These are phyloP conservation scores for Bipolaris gigantea DNA, from an alignment of 2,329 filamentous ascomycete species.

Conservation along the genomic window DNA sequence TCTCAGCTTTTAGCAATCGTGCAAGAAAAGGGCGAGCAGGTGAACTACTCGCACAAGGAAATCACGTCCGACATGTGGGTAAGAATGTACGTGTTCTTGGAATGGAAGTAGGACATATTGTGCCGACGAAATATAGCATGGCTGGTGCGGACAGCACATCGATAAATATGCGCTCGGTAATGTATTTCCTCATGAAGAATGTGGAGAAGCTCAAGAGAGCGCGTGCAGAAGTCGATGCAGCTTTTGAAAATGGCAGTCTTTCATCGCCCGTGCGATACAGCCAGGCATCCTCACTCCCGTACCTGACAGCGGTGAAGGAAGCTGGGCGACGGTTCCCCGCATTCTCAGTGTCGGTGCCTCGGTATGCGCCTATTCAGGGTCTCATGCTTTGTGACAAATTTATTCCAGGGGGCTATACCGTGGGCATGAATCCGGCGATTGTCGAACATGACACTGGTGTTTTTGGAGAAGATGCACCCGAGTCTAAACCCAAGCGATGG, in stretches of 20 bases:
- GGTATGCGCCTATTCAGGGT: constrained; percentile 67
- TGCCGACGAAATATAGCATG: constrained; percentile 21
- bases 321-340: constrained; percentile 74
- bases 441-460: constrained; percentile 12
- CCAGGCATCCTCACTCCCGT: constrained; percentile 67
- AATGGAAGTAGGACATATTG: neutral
- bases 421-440: constrained; percentile 72
- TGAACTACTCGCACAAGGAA: constrained; percentile 34
- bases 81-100: constrained; percentile 30
- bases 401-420: constrained; percentile 69
- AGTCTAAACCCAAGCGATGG: constrained; percentile 6
- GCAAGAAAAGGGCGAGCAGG: constrained; percentile 31
- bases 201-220: constrained; percentile 20
- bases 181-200: constrained; percentile 46
- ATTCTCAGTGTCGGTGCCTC: constrained; percentile 69
- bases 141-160: constrained; percentile 45
- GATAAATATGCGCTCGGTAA: constrained; percentile 37
- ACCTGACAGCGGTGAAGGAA: constrained; percentile 78
- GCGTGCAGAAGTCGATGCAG: constrained; percentile 23
- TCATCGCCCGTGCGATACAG: constrained; percentile 15
- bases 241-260: constrained; percentile 14
- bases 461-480: constrained; percentile 2
- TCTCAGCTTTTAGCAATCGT: constrained; percentile 36
- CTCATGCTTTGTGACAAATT: constrained; percentile 63
- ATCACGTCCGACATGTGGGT: constrained; percentile 33